A percentile compares a stretch with the other conserved stretches of the same genome.
Conservation (phyloP, 306 rosid genomes). For the Benincasa hispida region DNA sequence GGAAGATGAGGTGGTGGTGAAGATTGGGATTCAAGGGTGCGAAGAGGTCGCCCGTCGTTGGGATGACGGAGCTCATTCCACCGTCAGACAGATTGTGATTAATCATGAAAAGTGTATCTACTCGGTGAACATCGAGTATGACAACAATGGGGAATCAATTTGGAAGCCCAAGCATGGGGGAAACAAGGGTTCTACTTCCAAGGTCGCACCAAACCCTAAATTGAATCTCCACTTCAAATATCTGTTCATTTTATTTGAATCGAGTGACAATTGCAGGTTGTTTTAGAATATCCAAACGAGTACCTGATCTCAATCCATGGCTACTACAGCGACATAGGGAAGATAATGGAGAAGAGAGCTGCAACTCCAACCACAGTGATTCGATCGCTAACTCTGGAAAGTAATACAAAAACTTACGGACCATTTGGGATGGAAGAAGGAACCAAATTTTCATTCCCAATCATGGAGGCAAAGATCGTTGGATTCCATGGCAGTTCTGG, state of each 20-base stretch:
- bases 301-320: background rate
- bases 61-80: background rate
- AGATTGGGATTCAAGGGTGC: background rate
- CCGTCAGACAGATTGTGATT: background rate
- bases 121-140: background rate
- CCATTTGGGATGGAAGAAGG: background rate
- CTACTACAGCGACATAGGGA: background rate
- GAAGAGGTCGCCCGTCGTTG: background rate
- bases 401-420: background rate
- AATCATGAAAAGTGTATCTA: background rate
- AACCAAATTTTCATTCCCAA: background rate
- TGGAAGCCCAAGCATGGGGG: background rate
- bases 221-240: background rate
- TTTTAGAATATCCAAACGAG: background rate
- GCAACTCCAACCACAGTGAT: background rate
- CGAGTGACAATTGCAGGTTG: background rate
- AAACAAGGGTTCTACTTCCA: background rate
- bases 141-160: background rate
- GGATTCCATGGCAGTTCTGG: background rate
- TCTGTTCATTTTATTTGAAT: background rate
- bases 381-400: background rate
- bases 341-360: background rate
- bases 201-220: background rate
- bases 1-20: background rate
- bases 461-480: background rate